Conservation (phyloP, 2,329 filamentous ascomycete genomes). For the Thielaviopsis ethacetica region DNA sequence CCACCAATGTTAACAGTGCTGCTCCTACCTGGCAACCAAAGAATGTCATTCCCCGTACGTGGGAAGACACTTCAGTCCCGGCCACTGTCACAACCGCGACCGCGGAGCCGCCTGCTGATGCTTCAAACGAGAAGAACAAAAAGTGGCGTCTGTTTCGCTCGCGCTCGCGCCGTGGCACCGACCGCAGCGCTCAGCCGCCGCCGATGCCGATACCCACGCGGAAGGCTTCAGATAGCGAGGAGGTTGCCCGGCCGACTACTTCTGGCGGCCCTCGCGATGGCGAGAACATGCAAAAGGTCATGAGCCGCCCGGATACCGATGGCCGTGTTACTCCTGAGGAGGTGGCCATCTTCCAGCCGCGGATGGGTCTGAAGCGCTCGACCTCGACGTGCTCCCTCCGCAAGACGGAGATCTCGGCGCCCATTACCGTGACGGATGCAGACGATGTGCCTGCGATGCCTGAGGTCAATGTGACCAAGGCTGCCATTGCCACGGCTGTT, state of each 20-base stretch:
- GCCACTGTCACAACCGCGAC: background rate
- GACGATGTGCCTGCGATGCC: conserved; percentile 3
- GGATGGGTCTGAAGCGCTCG: conserved; percentile 1
- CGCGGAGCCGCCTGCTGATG: conserved; percentile 1
- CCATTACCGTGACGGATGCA: background rate
- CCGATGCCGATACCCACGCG: background rate
- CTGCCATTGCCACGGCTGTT: background rate
- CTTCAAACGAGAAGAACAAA: conserved; percentile 6
- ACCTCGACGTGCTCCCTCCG: background rate
- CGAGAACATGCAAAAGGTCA: background rate
- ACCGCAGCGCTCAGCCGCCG: background rate
- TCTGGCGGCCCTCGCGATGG: background rate
- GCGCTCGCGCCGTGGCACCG: conserved; percentile 4
- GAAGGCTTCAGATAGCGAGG: background rate
- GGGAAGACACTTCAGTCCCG: background rate
- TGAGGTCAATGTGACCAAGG: background rate
- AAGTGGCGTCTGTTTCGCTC: conserved; percentile 13
- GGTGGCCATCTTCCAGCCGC: conserved; percentile 10
- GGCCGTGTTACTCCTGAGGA: conserved; percentile 3
- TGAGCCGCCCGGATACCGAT: background rate
- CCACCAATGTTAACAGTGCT: background rate
- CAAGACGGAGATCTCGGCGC: background rate
- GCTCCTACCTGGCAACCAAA: background rate
- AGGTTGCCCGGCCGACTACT: background rate
- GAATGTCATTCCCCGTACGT: background rate